Percentiles rank a stretch among this genome's conserved stretches.
phyloP scores from a whole-genome alignment of 148 eudicot genomes.

The Chenopodium formosanum region DNA sequence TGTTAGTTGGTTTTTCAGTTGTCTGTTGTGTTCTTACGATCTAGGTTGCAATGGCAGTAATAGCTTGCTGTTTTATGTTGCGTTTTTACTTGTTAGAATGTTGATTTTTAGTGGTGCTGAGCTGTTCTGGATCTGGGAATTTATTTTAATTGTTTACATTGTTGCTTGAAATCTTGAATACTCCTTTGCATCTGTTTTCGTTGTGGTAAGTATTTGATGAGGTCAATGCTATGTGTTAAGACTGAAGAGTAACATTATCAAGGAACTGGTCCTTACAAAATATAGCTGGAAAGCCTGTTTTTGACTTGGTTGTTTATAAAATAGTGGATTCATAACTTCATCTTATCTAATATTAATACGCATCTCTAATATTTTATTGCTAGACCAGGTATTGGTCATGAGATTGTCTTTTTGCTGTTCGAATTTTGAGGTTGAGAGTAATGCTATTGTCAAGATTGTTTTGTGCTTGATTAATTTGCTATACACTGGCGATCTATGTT shows the following conservation, averaged over 20 bases:
- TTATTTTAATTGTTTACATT: neutral
- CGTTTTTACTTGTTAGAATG: no score
- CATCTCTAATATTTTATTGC: neutral
- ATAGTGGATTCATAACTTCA: neutral
- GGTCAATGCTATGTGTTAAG: constrained; percentile 11
- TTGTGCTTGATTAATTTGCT: neutral
- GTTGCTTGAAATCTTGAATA: neutral
- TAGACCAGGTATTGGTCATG: neutral
- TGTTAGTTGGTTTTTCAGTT: neutral
- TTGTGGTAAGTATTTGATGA: neutral
- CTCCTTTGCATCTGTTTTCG: neutral
- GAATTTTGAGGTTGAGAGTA: neutral
- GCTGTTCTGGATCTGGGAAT: neutral
- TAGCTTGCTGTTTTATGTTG: neutral
- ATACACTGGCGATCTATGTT: neutral
- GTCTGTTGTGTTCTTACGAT: neutral
- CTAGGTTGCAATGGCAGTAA: neutral
- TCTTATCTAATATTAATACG: neutral
- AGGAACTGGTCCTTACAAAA: neutral
- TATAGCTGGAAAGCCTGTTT: neutral
- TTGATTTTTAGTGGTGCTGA: neutral
- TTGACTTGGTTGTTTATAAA: constrained; percentile 12
- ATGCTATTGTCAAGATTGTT: neutral
- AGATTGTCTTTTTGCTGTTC: neutral
- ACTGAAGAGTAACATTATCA: neutral